Evolutionary conservation across 164 flowering plant species (phyloP).

Genomic region (Sedum album): DNA sequence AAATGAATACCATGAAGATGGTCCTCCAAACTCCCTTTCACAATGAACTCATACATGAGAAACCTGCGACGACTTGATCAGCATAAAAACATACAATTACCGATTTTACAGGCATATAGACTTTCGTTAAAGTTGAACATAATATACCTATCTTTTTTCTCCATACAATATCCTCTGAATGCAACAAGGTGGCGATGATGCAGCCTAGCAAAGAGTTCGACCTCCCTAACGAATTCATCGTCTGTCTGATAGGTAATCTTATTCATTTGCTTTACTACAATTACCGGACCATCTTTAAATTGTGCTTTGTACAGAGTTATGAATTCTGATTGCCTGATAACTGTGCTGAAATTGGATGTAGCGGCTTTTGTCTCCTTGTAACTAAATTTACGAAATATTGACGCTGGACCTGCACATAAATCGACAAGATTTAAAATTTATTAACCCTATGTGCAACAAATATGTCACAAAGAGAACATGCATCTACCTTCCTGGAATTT

Average conservation of each 20-base stretch:
- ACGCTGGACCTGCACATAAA: conserved; percentile 63
- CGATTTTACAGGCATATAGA: neutral
- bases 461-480: neutral
- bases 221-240: conserved; percentile 79
- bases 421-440: too few species aligned
- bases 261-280: conserved; percentile 79
- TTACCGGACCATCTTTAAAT: conserved; percentile 63
- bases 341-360: conserved; percentile 62
- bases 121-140: neutral
- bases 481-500: conserved; percentile 66
- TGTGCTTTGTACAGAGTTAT: conserved; percentile 86
- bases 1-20: conserved; percentile 92
- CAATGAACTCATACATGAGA: conserved; percentile 88
- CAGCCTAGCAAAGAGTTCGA: conserved; percentile 86
- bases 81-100: neutral
- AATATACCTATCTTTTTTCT: conserved; percentile 65
- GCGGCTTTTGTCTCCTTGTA: conserved; percentile 82
- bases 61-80: conserved; percentile 43
- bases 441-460: too few species aligned
- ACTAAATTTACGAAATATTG: conserved; percentile 66
- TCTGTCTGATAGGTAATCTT: conserved; percentile 68
- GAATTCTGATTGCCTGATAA: conserved; percentile 84
- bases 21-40: conserved; percentile 90
- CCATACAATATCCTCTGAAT: conserved; percentile 75
- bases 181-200: conserved; percentile 98